A percentile compares a stretch with the other conserved stretches of the same genome.
Evolutionary conservation across 2,329 filamentous ascomycete genomes (phyloP).

Genomic region (Fusarium sp.): DNA sequence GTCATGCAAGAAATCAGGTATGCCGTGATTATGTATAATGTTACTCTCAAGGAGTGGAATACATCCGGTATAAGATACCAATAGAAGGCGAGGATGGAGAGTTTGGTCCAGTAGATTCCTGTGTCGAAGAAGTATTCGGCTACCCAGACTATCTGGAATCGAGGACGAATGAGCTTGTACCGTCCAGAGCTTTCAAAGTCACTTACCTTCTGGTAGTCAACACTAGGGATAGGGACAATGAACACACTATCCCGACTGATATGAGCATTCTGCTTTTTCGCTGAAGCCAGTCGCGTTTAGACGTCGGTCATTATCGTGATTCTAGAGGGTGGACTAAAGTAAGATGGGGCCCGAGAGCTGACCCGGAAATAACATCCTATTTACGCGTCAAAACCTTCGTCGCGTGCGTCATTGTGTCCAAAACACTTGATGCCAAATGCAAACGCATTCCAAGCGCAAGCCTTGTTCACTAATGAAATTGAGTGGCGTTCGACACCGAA

Average conservation of each 20-base stretch:
- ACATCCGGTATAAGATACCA: slow-evolving; percentile 13
- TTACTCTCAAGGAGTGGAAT: not conserved
- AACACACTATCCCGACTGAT: not conserved
- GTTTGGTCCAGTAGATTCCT: slow-evolving; percentile 7
- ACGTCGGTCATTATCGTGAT: not conserved
- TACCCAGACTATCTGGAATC: not conserved
- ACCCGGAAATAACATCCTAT: not conserved
- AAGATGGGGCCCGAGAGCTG: not conserved
- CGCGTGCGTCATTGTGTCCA: not conserved
- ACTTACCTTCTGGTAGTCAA: not conserved
- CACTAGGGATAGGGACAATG: not conserved
- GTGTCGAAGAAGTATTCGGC: slow-evolving; percentile 11
- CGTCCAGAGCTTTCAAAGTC: not conserved
- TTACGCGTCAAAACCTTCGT: not conserved
- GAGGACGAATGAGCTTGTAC: rapidly evolving
- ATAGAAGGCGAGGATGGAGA: slow-evolving; percentile 10
- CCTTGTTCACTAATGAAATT: too few relatives aligned
- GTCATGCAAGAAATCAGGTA: not conserved
- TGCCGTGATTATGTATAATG: not conserved
- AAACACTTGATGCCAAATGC: not conserved
- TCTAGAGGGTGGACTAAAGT: not conserved
- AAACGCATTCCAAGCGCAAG: not conserved
- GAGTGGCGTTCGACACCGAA: not conserved
- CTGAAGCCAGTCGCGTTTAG: not conserved
- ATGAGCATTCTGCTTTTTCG: not conserved